A percentile compares a stretch with the other conserved stretches of the same genome.
phyloP scores from a whole-genome alignment of 2,329 filamentous ascomycete genomes.

The Aspergillus udagawae region DNA sequence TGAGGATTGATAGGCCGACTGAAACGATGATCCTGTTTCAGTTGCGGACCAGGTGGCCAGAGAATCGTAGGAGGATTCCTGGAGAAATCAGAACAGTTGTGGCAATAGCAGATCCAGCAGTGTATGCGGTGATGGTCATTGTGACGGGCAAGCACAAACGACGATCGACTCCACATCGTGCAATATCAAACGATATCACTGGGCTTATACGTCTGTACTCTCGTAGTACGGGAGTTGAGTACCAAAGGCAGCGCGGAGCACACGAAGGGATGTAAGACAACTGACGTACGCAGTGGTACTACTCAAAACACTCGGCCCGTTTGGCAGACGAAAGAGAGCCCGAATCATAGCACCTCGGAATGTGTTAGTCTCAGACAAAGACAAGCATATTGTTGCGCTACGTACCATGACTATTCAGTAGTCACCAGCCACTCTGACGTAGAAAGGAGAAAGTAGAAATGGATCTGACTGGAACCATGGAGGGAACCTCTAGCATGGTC shows the following conservation, averaged over 20 bases:
- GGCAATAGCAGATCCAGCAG: not conserved
- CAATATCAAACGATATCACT: not conserved
- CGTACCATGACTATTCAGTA: too few species aligned
- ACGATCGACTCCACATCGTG: not conserved
- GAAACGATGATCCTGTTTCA: not conserved
- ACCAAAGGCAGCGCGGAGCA: not conserved
- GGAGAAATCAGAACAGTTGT: not conserved
- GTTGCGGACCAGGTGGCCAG: not conserved
- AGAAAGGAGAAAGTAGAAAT: too few species aligned
- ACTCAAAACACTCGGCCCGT: not conserved
- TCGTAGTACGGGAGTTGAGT: not conserved
- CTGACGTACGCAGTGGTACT: not conserved
- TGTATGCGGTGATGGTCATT: not conserved
- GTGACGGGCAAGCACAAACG: not conserved
- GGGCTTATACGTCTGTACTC: not conserved
- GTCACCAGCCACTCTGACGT: too few species aligned
- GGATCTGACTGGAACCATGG: too few species aligned
- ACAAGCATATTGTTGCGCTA: not conserved
- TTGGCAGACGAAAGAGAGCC: not conserved
- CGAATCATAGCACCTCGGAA: not conserved
- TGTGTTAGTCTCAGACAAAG: not conserved
- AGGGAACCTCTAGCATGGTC: too few species aligned
- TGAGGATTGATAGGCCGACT: not conserved
- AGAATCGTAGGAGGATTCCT: not conserved
- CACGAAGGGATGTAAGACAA: not conserved